A percentile compares a stretch with the other conserved stretches of the same genome.
These are phyloP conservation scores for Emmonsiellopsis sp. DNA, from an alignment of 2,329 filamentous ascomycete species.

Conservation along the genomic window DNA sequence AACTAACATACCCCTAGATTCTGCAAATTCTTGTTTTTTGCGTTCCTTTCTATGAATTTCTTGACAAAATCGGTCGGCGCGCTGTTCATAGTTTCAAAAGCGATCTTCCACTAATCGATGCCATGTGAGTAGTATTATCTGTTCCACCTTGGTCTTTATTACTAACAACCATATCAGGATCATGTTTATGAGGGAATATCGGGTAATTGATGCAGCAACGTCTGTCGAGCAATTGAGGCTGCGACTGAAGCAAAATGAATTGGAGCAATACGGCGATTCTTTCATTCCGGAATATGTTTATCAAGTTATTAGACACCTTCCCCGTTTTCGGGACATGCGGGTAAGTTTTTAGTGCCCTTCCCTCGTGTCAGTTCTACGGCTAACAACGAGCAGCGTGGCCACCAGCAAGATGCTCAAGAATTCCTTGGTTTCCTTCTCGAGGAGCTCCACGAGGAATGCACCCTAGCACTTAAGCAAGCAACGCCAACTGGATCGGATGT, in stretches of 20 bases:
- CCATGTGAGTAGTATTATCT: slow-evolving; percentile 57
- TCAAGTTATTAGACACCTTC: slow-evolving; percentile 76
- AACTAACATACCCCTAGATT: slow-evolving; percentile 52
- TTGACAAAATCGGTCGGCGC: slow-evolving; percentile 76
- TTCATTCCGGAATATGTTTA: slow-evolving; percentile 95
- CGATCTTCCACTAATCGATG: slow-evolving; percentile 85
- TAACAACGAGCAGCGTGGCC: slow-evolving; percentile 57
- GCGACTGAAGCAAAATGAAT: slow-evolving; percentile 68
- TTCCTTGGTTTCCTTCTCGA: slow-evolving; percentile 91
- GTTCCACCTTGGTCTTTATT: neutral
- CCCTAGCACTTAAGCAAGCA: slow-evolving; percentile 58
- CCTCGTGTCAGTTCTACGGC: neutral
- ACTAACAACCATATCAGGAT: slow-evolving; percentile 51
- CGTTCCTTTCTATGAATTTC: slow-evolving; percentile 85
- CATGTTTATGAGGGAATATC: slow-evolving; percentile 91
- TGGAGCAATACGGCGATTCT: slow-evolving; percentile 83
- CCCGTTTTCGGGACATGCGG: slow-evolving; percentile 86
- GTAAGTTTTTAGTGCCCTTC: slow-evolving; percentile 41
- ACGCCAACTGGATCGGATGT: slow-evolving; percentile 35
- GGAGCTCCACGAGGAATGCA: slow-evolving; percentile 87
- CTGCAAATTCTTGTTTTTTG: slow-evolving; percentile 93
- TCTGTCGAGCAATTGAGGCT: slow-evolving; percentile 65
- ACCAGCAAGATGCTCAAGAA: slow-evolving; percentile 96
- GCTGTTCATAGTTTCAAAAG: slow-evolving; percentile 89
- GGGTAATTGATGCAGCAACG: slow-evolving; percentile 68